These are phyloP conservation scores for Bipolaris sorokiniana DNA, from an alignment of 2,329 filamentous ascomycete genomes.

Conservation along the genomic window DNA sequence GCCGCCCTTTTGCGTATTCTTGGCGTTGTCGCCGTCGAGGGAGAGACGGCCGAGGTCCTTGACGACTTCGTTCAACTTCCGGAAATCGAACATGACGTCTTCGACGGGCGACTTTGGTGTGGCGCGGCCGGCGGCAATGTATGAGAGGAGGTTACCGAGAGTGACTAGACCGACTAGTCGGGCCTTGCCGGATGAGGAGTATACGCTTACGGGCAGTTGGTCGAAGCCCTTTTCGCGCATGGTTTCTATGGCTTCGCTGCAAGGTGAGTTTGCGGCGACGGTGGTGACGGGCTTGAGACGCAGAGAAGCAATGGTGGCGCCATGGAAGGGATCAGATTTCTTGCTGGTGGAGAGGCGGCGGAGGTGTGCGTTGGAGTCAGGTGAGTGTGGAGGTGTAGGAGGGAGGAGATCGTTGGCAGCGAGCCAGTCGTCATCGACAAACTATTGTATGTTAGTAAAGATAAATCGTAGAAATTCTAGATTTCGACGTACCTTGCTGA, in stretches of 20 bases:
- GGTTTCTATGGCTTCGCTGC: conserved; percentile 89
- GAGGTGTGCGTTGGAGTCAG: conserved; percentile 35
- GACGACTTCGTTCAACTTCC: conserved; percentile 82
- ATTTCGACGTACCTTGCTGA: conserved; percentile 71
- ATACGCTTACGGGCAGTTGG: conserved; percentile 82
- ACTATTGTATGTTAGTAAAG: conserved; percentile 55
- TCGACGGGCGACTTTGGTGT: conserved; percentile 74
- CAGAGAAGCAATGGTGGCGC: conserved; percentile 80
- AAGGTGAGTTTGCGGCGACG: conserved; percentile 71
- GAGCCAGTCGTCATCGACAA: conserved; percentile 98
- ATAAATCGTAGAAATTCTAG: neutral
- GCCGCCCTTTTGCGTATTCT: conserved; percentile 26
- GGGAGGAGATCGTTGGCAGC: conserved; percentile 92
- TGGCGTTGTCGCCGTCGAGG: conserved; percentile 24
- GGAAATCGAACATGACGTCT: conserved; percentile 97
- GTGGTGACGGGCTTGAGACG: conserved; percentile 94
- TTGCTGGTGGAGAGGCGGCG: conserved; percentile 49
- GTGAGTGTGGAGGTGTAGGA: conserved; percentile 55
- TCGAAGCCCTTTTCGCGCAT: conserved; percentile 99
- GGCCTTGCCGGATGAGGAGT: conserved; percentile 63
- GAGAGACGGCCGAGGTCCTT: conserved; percentile 67
- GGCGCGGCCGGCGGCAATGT: conserved; percentile 83
- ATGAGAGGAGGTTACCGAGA: conserved; percentile 89
- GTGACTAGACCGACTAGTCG: conserved; percentile 91
- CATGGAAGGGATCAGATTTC: conserved; percentile 71